A percentile compares a stretch with the other conserved stretches of the same genome.
These are phyloP conservation scores for Aristolochia californica DNA, from an alignment of 164 flowering plant species.

Conservation along the genomic window DNA sequence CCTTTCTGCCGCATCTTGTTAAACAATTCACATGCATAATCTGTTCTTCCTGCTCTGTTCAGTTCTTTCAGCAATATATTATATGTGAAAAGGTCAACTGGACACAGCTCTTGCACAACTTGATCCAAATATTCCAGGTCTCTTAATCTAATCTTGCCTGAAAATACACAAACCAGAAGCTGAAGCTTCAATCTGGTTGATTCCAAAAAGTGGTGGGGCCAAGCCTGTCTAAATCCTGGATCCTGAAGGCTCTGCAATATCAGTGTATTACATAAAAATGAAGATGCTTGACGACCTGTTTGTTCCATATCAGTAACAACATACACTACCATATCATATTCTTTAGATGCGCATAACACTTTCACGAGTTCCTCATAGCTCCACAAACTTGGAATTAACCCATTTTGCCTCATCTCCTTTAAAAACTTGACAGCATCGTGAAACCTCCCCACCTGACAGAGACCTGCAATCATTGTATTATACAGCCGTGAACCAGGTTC, in stretches of 20 bases:
- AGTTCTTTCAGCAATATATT: conserved; percentile 54
- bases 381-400: conserved; percentile 33
- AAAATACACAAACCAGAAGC: conserved; percentile 42
- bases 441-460: conserved; percentile 36
- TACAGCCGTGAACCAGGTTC: conserved; percentile 24
- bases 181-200: conserved; percentile 31
- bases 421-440: conserved; percentile 32
- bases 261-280: conserved; percentile 61
- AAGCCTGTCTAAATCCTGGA: conserved; percentile 31
- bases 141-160: conserved; percentile 18
- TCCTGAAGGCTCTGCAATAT: conserved; percentile 34
- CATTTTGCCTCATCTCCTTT: conserved; percentile 24
- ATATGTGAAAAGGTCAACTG: conserved; percentile 43
- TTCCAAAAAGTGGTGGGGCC: conserved; percentile 17
- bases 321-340: conserved; percentile 33
- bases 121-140: conserved; percentile 36
- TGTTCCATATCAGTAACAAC: conserved; percentile 37
- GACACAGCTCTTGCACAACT: conserved; percentile 37
- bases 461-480: conserved; percentile 47
- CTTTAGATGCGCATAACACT: conserved; percentile 19
- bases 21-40: conserved; percentile 31
- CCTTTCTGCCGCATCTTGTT: conserved; percentile 39
- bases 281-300: conserved; percentile 37
- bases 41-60: conserved; percentile 19
- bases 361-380: conserved; percentile 66